These are phyloP conservation scores for Parastagonospora avenae DNA, from an alignment of 2,329 filamentous ascomycete species.

Conservation along the genomic window DNA sequence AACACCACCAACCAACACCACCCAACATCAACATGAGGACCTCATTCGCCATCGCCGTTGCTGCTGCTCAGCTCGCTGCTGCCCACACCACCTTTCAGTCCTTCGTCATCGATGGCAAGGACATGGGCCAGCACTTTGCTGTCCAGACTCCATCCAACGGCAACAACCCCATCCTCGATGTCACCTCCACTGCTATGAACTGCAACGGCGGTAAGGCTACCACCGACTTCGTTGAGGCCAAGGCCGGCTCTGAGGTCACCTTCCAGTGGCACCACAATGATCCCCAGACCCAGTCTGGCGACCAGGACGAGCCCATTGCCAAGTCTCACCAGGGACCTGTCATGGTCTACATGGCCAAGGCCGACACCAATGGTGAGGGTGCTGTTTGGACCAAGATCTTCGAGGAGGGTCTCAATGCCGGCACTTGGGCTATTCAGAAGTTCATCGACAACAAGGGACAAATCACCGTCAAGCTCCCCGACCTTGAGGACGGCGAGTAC, in stretches of 20 bases:
- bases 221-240: slow-evolving; percentile 52
- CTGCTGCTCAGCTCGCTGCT: slow-evolving; percentile 40
- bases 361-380: slow-evolving; percentile 51
- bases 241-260: slow-evolving; percentile 53
- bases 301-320: slow-evolving; percentile 48
- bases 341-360: slow-evolving; percentile 57
- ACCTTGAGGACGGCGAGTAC: slow-evolving; percentile 47
- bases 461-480: slow-evolving; percentile 47
- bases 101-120: slow-evolving; percentile 50
- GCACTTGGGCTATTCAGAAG: slow-evolving; percentile 47
- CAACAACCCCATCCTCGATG: slow-evolving; percentile 47
- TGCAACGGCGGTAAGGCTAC: slow-evolving; percentile 43
- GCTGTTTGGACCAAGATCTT: slow-evolving; percentile 57
- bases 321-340: slow-evolving; percentile 58
- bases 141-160: slow-evolving; percentile 52
- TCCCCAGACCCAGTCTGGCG: slow-evolving; percentile 28
- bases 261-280: slow-evolving; percentile 60
- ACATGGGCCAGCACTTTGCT: slow-evolving; percentile 42
- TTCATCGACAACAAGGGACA: slow-evolving; percentile 49
- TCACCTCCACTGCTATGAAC: slow-evolving; percentile 41
- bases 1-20: slow-evolving; percentile 13
- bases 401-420: slow-evolving; percentile 42
- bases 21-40: slow-evolving; percentile 40
- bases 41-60: slow-evolving; percentile 36
- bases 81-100: slow-evolving; percentile 46